These are phyloP conservation scores for Picochlorum sp. DNA, from an alignment of 139 green algal species.

Conservation along the genomic window DNA sequence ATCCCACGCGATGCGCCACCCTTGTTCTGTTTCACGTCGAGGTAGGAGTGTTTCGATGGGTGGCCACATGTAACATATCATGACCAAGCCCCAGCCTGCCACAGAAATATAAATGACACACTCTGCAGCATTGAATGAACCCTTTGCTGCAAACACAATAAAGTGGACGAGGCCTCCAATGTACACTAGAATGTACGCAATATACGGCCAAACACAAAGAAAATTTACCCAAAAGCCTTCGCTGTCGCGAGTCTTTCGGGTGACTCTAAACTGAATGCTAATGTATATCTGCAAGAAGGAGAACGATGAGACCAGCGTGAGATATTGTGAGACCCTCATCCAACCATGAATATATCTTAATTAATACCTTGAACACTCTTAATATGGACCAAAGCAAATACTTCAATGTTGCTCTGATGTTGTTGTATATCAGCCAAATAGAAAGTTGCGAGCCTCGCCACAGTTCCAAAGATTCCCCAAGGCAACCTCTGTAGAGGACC, in stretches of 20 bases:
- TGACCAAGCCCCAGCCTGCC: conserved; percentile 14
- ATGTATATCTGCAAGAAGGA: too few relatives aligned
- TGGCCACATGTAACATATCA: conserved; percentile 22
- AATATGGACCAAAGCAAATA: too few relatives aligned
- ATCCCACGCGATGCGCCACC: not conserved
- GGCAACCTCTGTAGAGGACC: too few relatives aligned
- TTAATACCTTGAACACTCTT: too few relatives aligned
- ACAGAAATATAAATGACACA: conserved; percentile 17
- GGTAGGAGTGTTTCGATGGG: conserved; percentile 18
- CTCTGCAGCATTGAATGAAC: conserved; percentile 5
- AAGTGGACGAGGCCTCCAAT: conserved; percentile 10
- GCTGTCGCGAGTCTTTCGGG: conserved; percentile 13
- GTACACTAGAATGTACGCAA: conserved; percentile 10
- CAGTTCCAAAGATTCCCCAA: too few relatives aligned
- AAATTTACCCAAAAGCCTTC: conserved; percentile 4
- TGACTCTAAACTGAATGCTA: conserved; percentile 16
- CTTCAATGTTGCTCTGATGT: too few relatives aligned
- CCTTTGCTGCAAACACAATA: conserved; percentile 8
- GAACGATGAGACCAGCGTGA: too few relatives aligned
- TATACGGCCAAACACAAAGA: conserved; percentile 19
- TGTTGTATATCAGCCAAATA: too few relatives aligned
- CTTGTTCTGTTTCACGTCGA: not conserved
- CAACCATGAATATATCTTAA: too few relatives aligned
- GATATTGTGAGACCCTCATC: too few relatives aligned
- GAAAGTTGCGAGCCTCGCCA: too few relatives aligned